phyloP scores from a whole-genome alignment of 306 rosid species.

The Vigna hirtella region DNA sequence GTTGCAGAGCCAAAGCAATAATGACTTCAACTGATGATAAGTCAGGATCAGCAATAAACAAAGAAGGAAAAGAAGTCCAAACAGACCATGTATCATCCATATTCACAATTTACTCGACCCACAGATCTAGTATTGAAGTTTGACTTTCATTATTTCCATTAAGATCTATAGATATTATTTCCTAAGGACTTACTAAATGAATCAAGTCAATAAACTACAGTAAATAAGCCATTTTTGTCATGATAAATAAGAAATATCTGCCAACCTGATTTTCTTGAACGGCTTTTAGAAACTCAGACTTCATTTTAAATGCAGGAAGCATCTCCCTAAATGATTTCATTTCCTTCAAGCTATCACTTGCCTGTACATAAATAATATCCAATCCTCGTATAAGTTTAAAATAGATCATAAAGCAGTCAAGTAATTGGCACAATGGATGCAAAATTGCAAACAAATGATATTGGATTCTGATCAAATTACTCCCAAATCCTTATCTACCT shows the following conservation, averaged over 20 bases:
- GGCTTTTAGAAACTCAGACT: slow-evolving; percentile 77
- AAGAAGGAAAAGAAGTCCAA: slow-evolving; percentile 33
- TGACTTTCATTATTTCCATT: slow-evolving; percentile 21
- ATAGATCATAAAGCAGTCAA: slow-evolving; percentile 27
- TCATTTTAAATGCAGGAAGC: slow-evolving; percentile 89
- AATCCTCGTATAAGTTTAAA: slow-evolving; percentile 31
- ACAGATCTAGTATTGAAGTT: slow-evolving; percentile 18
- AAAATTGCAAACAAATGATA: not conserved
- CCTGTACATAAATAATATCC: slow-evolving; percentile 54
- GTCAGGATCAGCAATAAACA: slow-evolving; percentile 11
- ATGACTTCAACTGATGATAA: slow-evolving; percentile 17
- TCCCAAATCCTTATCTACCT: slow-evolving; percentile 55
- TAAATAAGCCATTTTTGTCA: not conserved
- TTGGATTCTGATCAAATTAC: slow-evolving; percentile 22
- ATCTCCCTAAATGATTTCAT: slow-evolving; percentile 80
- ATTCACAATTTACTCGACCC: slow-evolving; percentile 32
- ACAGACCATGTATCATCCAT: slow-evolving; percentile 19
- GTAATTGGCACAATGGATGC: slow-evolving; percentile 35
- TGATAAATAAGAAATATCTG: slow-evolving; percentile 28
- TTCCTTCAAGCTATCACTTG: slow-evolving; percentile 63
- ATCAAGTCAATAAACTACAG: slow-evolving; percentile 15
- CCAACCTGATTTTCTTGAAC: slow-evolving; percentile 86
- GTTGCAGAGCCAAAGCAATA: slow-evolving; percentile 28
- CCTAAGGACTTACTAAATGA: not conserved
- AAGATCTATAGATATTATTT: slow-evolving; percentile 35